A percentile compares a stretch with the other conserved stretches of the same genome.
phyloP scores from a whole-genome alignment of 1,284 basidiomycete genomes.

The Gymnopus androsaceus region DNA sequence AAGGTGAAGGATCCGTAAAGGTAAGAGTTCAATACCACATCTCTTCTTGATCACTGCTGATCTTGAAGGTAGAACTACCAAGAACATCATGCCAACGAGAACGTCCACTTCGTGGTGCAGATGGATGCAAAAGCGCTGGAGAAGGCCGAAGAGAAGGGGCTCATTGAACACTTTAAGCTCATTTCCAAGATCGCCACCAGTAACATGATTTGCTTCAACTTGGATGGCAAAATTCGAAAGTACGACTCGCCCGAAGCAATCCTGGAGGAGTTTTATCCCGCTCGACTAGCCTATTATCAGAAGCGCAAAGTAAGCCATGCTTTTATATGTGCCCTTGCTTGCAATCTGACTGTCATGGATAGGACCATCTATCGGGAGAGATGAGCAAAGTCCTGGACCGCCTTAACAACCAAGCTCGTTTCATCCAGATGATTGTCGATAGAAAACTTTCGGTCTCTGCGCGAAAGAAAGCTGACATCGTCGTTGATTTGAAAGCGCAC shows the following conservation, averaged over 20 bases:
- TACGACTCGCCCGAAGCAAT: constrained; percentile 92
- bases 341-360: background rate
- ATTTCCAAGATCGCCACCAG: constrained; percentile 80
- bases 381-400: constrained; percentile 84
- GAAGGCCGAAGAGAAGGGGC: constrained; percentile 87
- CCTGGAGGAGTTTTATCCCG: constrained; percentile 90
- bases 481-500: constrained; percentile 80
- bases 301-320: constrained; percentile 77
- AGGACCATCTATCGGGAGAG: constrained; percentile 88
- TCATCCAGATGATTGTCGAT: constrained; percentile 94
- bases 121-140: constrained; percentile 83
- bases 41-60: background rate
- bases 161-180: constrained; percentile 92
- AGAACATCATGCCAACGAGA: constrained; percentile 92
- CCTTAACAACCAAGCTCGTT: constrained; percentile 94
- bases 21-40: constrained; percentile 33
- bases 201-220: constrained; percentile 99
- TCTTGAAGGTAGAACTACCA: constrained; percentile 79
- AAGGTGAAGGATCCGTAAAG: constrained; percentile 66
- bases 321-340: background rate
- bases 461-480: constrained; percentile 88
- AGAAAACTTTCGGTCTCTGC: constrained; percentile 90
- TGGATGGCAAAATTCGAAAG: constrained; percentile 95
- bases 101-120: constrained; percentile 88
- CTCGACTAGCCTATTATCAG: constrained; percentile 89